These are phyloP conservation scores for Trichoderma koningii DNA, from an alignment of 2,329 filamentous ascomycete species.

Conservation along the genomic window DNA sequence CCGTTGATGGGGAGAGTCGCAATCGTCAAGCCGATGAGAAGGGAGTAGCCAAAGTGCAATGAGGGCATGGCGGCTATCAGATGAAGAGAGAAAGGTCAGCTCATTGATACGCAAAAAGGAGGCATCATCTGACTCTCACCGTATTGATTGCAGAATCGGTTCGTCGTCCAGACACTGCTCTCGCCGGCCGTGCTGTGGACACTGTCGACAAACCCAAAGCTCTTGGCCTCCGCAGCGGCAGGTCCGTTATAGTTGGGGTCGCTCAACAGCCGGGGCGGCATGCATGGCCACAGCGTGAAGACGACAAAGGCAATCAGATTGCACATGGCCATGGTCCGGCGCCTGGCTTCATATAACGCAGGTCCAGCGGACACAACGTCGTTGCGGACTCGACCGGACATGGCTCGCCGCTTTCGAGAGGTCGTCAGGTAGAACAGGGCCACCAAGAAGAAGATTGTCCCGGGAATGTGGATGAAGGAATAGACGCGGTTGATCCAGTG, in stretches of 20 bases:
- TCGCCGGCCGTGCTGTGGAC: slow-evolving; percentile 54
- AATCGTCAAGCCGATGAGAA: slow-evolving; percentile 71
- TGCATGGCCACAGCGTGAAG: slow-evolving; percentile 65
- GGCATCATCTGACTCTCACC: slow-evolving; percentile 45
- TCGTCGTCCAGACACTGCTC: slow-evolving; percentile 68
- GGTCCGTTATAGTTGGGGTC: slow-evolving; percentile 56
- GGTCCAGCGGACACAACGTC: slow-evolving; percentile 45
- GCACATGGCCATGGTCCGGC: slow-evolving; percentile 62
- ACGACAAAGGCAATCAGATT: slow-evolving; percentile 62
- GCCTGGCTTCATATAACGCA: slow-evolving; percentile 55
- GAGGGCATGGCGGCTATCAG: slow-evolving; percentile 69
- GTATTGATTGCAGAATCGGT: slow-evolving; percentile 73
- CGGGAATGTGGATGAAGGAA: slow-evolving; percentile 77
- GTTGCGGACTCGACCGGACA: slow-evolving; percentile 34
- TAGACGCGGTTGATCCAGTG: slow-evolving; percentile 72
- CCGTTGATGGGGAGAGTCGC: slow-evolving; percentile 64
- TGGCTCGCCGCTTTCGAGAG: slow-evolving; percentile 52
- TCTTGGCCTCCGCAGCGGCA: slow-evolving; percentile 60
- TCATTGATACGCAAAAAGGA: background rate
- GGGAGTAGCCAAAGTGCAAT: slow-evolving; percentile 73
- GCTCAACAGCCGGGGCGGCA: slow-evolving; percentile 63
- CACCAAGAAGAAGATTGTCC: slow-evolving; percentile 67
- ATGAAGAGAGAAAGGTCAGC: background rate
- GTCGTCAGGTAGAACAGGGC: slow-evolving; percentile 72
- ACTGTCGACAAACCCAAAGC: slow-evolving; percentile 63